Evolutionary conservation across 164 flowering plant species (phyloP), one percentile per base, ranked within the genome.

Genomic region (Malania oleifera): DNA sequence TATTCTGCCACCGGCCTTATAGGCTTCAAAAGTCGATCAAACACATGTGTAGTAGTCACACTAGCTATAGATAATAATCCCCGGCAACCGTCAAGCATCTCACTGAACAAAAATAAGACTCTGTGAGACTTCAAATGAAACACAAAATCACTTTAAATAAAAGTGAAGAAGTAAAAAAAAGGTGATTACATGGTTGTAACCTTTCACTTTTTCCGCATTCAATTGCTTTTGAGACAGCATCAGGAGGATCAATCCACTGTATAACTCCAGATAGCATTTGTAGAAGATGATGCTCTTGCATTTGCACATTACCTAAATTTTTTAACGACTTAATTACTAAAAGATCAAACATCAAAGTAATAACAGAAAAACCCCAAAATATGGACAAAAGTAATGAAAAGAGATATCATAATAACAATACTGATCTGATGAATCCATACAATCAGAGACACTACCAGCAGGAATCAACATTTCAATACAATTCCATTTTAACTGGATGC

Each of bases 31-130:
- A 95, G 91, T 51, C 72, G 76, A 77, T 95, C 93, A 82, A 95
- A 91, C 57, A 75, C 66, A 67, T 57, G 12, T 31, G 91, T 89
- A 20, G 75, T 73, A 51, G 89, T 84, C 54, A 95, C 79, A 64
- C 81, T 77, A 52, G 99, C 96, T 23, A 93, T 63, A 9, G 87
- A 72, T 64, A 91, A 65, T 61, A 95, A 75, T 67, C 85, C 95
- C 57, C 95, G 97, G 64, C 97, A 95, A 52, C 97, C 99, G 75
- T 91, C 99, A 67, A 95, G 91, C 83, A 95, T 65, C 77, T 95
- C 99, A 75, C 97, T 95, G 80, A 62, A 67, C 28, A 62, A 58
- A 75, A 66, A 57, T 12, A 26, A 57, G 28, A 49, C 19, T 51
- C 62, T 14, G 45, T 40, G 27, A 52, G 45, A 46, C 34, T 53